Evolutionary conservation across 2,329 filamentous ascomycete genomes (phyloP).

Genomic region (Colletotrichum viniferum): DNA sequence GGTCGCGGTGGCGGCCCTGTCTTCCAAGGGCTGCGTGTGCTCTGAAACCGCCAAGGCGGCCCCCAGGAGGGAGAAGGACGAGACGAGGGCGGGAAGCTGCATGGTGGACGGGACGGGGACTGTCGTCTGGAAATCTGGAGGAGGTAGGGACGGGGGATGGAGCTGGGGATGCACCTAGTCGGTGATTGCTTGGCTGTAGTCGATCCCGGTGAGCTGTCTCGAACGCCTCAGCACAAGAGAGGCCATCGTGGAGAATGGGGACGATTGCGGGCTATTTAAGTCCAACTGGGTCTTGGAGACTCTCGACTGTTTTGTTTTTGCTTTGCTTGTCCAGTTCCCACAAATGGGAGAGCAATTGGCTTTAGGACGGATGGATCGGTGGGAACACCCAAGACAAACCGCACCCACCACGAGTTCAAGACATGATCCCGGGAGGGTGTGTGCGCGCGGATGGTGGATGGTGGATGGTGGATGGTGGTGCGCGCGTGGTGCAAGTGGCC

Average conservation of each 20-base stretch:
- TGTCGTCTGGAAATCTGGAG: neutral
- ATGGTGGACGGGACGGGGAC: neutral
- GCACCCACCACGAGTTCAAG: neutral
- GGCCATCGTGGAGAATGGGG: neutral
- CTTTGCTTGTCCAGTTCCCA: neutral
- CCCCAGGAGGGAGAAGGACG: slow-evolving; percentile 7
- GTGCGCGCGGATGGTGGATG: neutral
- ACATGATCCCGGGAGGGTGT: neutral
- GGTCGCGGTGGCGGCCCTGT: slow-evolving; percentile 13
- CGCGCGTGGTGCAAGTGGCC: neutral
- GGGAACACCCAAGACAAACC: neutral
- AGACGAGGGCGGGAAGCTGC: slow-evolving; percentile 11
- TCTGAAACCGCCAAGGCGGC: slow-evolving; percentile 7
- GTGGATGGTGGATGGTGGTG: neutral
- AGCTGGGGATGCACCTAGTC: neutral
- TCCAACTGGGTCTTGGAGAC: neutral
- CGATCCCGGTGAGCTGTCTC: neutral
- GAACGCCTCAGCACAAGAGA: neutral
- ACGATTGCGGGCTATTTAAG: slow-evolving; percentile 2
- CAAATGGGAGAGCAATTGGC: neutral
- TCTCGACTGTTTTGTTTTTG: neutral
- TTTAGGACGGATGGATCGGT: neutral
- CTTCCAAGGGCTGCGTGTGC: slow-evolving; percentile 3
- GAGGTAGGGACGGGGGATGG: neutral
- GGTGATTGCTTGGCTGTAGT: slow-evolving; percentile 1